Conservation (phyloP, 805 yeast species). For the Millerago galiae region DNA sequence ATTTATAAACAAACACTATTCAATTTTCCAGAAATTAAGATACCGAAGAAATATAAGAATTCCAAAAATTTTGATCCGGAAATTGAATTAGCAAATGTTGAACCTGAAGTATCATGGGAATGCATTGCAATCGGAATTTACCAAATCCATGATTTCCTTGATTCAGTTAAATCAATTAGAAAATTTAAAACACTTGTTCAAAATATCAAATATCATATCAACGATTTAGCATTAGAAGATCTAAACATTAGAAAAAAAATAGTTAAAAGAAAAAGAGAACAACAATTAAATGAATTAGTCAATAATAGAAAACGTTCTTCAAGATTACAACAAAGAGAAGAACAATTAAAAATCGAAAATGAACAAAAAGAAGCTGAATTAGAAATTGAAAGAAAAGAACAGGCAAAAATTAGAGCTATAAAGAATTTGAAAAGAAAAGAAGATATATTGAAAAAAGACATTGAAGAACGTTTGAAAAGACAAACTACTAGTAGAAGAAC, state of each 20-base stretch:
- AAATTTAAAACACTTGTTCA: slow-evolving; percentile 26
- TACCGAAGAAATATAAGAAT: slow-evolving; percentile 29
- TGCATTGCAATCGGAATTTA: slow-evolving; percentile 39
- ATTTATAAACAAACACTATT: slow-evolving; percentile 35
- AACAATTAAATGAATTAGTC: slow-evolving; percentile 55
- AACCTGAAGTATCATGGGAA: slow-evolving; percentile 34
- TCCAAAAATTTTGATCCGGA: slow-evolving; percentile 25
- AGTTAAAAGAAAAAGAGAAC: slow-evolving; percentile 51
- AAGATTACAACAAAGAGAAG: slow-evolving; percentile 65
- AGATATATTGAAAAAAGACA: slow-evolving; percentile 17
- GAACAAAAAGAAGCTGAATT: slow-evolving; percentile 32
- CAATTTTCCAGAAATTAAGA: slow-evolving; percentile 25
- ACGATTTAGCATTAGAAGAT: slow-evolving; percentile 38
- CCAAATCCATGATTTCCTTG: slow-evolving; percentile 30
- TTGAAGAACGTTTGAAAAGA: slow-evolving; percentile 20
- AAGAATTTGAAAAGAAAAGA: slow-evolving; percentile 19
- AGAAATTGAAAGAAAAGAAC: slow-evolving; percentile 24
- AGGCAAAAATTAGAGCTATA: slow-evolving; percentile 38
- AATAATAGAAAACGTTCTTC: slow-evolving; percentile 71
- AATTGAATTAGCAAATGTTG: slow-evolving; percentile 24
- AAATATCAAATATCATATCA: slow-evolving; percentile 26
- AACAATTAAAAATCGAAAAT: slow-evolving; percentile 40
- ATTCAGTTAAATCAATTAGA: slow-evolving; percentile 25
- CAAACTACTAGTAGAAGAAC: slow-evolving; percentile 17
- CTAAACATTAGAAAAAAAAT: slow-evolving; percentile 47